Base-by-base conservation (phyloP, 441 rosid species). In the Metrosideros polymorpha region DNA sequence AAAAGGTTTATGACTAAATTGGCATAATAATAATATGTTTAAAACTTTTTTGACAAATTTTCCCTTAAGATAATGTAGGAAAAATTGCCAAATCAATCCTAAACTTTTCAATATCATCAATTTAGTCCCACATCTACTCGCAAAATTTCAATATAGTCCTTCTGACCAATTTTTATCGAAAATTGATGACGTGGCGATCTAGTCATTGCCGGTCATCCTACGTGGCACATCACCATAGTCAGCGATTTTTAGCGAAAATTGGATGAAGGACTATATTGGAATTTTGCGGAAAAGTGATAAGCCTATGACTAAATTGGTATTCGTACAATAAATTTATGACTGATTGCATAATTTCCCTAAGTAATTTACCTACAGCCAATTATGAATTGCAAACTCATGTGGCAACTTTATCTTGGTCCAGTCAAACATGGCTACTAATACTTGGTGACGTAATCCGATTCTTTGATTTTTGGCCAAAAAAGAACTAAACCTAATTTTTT, bases 161-260 rank as follows among this genome's bases (percentile, higher is more conserved):
- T 9, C 1, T 0, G 2, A 9, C 22, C 1, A 0, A 32, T 35
- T 61, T 19, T 63, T 2, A 1, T 6, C 1, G 1, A 18, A 63
- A 9, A 32, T 32, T 0, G 3, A 3, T 18, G 0, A 29, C 2
- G 1, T 15, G 19, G 0, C 1, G 6, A 4, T 61, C 6, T 4
- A 61, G 42, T 63, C 12, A 32, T 63, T 24, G 22, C 3, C 1
- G 2, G 1, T 12, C 12, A 0, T 17, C 24, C 12, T 30, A 63
- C 0, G 2, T 29, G 9, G 3, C 10, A 29, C 4, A 18, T 1
- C 6, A 1, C 0, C 39, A 29, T 0, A n/a, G 22, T 29, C 3
- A 7, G 71, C 0, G 22, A 29, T 59, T 15, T 59, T 0, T 3
- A 49, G 2, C 6, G 4, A 66, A 66, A 66, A 19, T 35, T 9